Evolutionary conservation across 352 stramenopile species (phyloP).

Genomic region (Phytopythium litorale): DNA sequence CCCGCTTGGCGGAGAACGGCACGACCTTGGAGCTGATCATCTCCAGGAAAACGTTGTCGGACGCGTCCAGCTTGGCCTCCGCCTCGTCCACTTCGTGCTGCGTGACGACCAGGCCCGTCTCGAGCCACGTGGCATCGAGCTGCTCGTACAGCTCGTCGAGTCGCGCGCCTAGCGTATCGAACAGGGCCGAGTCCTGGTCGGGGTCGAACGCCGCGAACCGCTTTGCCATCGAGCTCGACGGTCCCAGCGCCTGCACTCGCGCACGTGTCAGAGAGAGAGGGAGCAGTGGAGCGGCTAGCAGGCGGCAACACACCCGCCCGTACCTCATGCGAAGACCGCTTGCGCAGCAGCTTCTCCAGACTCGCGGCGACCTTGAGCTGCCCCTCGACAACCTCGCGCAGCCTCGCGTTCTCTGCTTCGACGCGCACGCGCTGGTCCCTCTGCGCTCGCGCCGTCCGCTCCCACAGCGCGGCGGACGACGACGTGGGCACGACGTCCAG

Average conservation of each 20-base stretch:
- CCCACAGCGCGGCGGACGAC: slow-evolving; percentile 15
- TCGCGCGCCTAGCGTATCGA: slow-evolving; percentile 3
- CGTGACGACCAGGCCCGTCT: slow-evolving; percentile 6
- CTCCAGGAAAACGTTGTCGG: slow-evolving; percentile 14
- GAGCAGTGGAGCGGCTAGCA: neutral
- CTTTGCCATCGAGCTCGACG: neutral
- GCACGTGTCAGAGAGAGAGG: neutral
- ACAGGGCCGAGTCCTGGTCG: slow-evolving; percentile 4
- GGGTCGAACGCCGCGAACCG: neutral
- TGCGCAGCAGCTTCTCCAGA: slow-evolving; percentile 24
- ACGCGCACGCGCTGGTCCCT: slow-evolving; percentile 25
- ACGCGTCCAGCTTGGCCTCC: slow-evolving; percentile 13
- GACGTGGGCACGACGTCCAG: neutral
- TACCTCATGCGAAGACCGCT: slow-evolving; percentile 14
- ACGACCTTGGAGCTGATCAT: slow-evolving; percentile 17
- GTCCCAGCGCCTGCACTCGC: neutral
- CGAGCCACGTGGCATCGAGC: slow-evolving; percentile 14
- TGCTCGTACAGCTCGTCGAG: slow-evolving; percentile 12
- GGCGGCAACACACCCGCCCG: neutral
- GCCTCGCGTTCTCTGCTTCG: slow-evolving; percentile 32
- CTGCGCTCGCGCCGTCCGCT: slow-evolving; percentile 31
- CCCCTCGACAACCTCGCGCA: slow-evolving; percentile 18
- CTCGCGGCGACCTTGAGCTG: slow-evolving; percentile 25
- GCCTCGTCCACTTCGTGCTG: slow-evolving; percentile 12
- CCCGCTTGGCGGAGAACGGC: slow-evolving; percentile 12